Conservation (phyloP, 345 rosid species). For the Raphanus sativus region DNA sequence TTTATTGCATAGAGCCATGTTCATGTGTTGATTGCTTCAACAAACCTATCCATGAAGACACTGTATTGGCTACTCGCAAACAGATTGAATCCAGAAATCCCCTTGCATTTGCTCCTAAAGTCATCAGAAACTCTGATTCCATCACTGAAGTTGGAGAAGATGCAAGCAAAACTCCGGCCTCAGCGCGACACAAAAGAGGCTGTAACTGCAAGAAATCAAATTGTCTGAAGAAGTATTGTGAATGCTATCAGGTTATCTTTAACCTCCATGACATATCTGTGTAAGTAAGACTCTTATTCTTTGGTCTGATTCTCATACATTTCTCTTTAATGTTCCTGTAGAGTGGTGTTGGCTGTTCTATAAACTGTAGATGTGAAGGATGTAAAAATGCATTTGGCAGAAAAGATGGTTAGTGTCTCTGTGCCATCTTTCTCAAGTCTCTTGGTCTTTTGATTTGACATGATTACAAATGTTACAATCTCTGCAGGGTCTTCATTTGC, state of each 20-base stretch:
- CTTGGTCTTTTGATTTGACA: constrained; percentile 16
- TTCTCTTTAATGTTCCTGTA: constrained; percentile 29
- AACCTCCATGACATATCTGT: constrained; percentile 2
- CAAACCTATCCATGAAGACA: constrained; percentile 90
- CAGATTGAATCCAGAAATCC: constrained; percentile 97
- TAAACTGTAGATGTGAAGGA: constrained; percentile 94
- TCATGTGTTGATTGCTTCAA: constrained; percentile 94
- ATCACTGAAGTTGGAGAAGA: constrained; percentile 67
- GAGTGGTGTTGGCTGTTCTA: constrained; percentile 98
- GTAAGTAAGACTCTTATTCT: not conserved
- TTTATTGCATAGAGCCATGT: constrained; percentile 90
- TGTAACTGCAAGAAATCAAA: constrained; percentile 97
- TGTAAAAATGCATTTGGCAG: constrained; percentile 87
- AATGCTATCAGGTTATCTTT: constrained; percentile 90
- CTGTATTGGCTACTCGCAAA: constrained; percentile 91
- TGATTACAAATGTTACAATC: not conserved
- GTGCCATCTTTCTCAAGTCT: not conserved
- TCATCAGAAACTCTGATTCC: constrained; percentile 66
- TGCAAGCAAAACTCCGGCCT: constrained; percentile 82
- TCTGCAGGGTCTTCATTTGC: constrained; percentile 53
- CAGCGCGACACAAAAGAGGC: constrained; percentile 91
- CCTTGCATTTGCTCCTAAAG: constrained; percentile 98
- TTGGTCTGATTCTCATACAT: constrained; percentile 29
- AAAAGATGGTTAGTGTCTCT: constrained; percentile 67
- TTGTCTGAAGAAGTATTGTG: constrained; percentile 96